These are phyloP conservation scores for Moniliophthora roreri DNA, from an alignment of 1,284 basidiomycete genomes.

Conservation along the genomic window DNA sequence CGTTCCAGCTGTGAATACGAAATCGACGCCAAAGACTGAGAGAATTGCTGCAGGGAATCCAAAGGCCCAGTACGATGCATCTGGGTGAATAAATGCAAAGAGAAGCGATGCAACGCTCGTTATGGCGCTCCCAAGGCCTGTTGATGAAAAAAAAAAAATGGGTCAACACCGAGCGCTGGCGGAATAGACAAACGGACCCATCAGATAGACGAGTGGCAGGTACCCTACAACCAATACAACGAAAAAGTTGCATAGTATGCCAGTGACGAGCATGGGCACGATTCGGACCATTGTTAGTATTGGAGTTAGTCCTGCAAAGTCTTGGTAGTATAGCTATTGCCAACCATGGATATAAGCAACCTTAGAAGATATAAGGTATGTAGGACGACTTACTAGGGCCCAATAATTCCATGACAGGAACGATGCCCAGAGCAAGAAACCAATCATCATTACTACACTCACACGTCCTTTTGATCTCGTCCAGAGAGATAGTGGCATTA, in stretches of 20 bases:
- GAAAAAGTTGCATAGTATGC: conserved; percentile 11
- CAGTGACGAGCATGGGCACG: conserved; percentile 14
- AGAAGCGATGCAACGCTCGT: conserved; percentile 57
- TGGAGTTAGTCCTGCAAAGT: conserved; percentile 9
- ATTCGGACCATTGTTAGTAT: conserved; percentile 9
- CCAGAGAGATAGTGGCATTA: conserved; percentile 12
- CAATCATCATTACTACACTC: conserved; percentile 33
- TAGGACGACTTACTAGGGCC: conserved; percentile 6
- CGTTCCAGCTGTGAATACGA: conserved; percentile 63
- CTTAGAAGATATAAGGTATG: not conserved
- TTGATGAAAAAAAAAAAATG: not conserved
- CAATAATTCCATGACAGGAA: conserved; percentile 15
- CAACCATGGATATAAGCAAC: not conserved
- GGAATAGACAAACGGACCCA: conserved; percentile 1
- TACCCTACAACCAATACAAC: conserved; percentile 9
- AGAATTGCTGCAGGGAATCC: conserved; percentile 69
- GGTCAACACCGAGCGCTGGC: not conserved
- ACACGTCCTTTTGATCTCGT: conserved; percentile 10
- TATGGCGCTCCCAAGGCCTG: conserved; percentile 45
- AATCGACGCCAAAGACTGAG: conserved; percentile 66
- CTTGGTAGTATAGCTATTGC: conserved; percentile 13
- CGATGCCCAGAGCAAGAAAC: conserved; percentile 31
- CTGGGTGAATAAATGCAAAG: conserved; percentile 56
- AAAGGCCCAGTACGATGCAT: conserved; percentile 60
- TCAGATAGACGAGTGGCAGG: conserved; percentile 8